Base-by-base conservation (phyloP, 1,284 basidiomycete species). In the Ustilago shanxiensis region DNA sequence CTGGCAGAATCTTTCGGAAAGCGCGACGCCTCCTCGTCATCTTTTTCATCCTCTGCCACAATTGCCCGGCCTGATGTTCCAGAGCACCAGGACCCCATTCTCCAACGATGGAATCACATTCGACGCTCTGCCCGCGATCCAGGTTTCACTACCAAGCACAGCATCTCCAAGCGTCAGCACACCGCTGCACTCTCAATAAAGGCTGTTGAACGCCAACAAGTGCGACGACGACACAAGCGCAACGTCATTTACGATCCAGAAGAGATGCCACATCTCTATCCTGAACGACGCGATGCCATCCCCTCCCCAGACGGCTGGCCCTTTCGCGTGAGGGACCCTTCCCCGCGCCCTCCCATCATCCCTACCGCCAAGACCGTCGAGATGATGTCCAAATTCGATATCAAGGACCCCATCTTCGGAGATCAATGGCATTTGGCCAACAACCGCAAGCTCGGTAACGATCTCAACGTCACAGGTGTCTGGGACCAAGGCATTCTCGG, bases 401-500 rank as follows among this genome's bases (percentile, higher is more conserved):
- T 99, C 72, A 83, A 88, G n/a, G 96, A 99, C 82, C 96, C 97
- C 0, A 89, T 93, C 73, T 95, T 98, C 83, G 84, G 89, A 35
- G 87, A 91, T 73, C 96, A 99, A 88, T 99, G 97, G 97, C 96
- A 98, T 88, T 71, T 86, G 5, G 72, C 84, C 65, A 82, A 87
- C 77, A 80, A 86, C 66, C 52, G 68, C 18, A 71, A 63, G 11
- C 56, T 59, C 28, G 80, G 76, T 29, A 90, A 94, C 84, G 92
- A 91, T 89, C 93, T 95, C 91, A 95, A 95, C 81, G 91, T 93
- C 22, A 91, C 92, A 0, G 88, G 89, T n/a, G 89, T 95, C 0
- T 95, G 94, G 94, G 91, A 93, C 45, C 89, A 91, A 87, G 94
- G 93, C 1, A 89, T 95, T 73, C 93, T 92, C 0, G 97, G 97